Base-by-base conservation (phyloP, 1,139 yeast genomes). In the Debaryomyces subglobosus region DNA sequence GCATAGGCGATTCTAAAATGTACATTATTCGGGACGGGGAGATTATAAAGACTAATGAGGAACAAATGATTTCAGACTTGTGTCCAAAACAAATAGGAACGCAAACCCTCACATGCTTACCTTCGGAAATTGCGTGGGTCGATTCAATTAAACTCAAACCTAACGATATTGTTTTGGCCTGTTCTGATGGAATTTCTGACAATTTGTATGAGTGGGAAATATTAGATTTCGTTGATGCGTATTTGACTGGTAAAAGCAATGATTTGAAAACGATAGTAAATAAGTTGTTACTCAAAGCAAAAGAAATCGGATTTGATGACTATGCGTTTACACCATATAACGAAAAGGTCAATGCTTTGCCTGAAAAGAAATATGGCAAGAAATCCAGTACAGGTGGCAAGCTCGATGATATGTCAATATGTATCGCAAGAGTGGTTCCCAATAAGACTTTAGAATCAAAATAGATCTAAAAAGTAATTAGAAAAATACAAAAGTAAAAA, bases 1-100 rank as follows among this genome's bases (percentile, higher is more conserved):
- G 81, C 57, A 80, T 82, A 32, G 86, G 86, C 1, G 86, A 82
- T 57, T 77, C 82, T 5, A 76, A 76, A 51, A 53, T 82, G 21
- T 81, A 71, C 57, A 67, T 82, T 15, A 68, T 81, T 25, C 62
- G 86, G 51, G 72, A 79, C 43, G 81, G 80, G 1, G 64, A 75
- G 46, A 65, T 81, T 15, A 62, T 79, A 23, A 65, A 65, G 45
- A 65, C 78, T 3, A 81, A 79, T 57, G 71, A 74, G 52, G 83
- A 77, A 51, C 84, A 78, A 54, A 68, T 78, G 71, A 67, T 72
- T 3, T 63, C 77, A 1, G 71, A 65, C 12, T 60, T 79, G 49
- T 80, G 85, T 59, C 85, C 85, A 6, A 71, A 76, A 53, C 85
- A 81, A 55, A 78, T 81, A 7, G 85, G 85, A 1, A 80, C 85